Percentiles rank a stretch among this genome's conserved stretches.
These are phyloP conservation scores for Cynara cardunculus DNA, from an alignment of 129 eudicot genomes.

Conservation along the genomic window DNA sequence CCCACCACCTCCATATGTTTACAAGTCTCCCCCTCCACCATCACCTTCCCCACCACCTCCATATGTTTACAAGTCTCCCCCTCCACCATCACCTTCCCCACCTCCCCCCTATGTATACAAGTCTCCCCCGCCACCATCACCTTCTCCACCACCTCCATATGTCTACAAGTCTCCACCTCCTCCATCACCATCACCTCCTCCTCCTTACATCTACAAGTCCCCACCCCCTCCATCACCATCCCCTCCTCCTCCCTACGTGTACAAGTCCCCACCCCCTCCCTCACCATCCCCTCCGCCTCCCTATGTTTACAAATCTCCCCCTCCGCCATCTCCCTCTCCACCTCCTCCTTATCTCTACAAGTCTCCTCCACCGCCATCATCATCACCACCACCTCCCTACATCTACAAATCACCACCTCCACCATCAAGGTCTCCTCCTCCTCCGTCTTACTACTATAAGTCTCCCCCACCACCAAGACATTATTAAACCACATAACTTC, in stretches of 20 bases:
- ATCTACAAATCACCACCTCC: slow-evolving; percentile 12
- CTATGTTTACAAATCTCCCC: neutral
- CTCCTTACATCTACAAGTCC: neutral
- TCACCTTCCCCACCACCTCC: slow-evolving; percentile 3
- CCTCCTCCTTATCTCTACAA: neutral
- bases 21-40: slow-evolving; percentile 1
- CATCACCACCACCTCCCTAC: neutral
- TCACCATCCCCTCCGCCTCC: slow-evolving; percentile 12
- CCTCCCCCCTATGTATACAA: neutral
- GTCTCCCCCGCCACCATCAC: neutral
- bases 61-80: neutral
- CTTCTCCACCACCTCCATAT: neutral
- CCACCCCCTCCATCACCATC: slow-evolving; percentile 13
- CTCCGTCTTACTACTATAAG: slow-evolving; percentile 4
- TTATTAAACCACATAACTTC: slow-evolving; percentile 4
- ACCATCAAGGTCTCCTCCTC: slow-evolving; percentile 12
- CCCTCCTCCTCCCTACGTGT: neutral
- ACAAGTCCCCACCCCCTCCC: slow-evolving; percentile 21
- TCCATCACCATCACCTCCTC: slow-evolving; percentile 7
- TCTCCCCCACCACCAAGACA: slow-evolving; percentile 17
- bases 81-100: neutral
- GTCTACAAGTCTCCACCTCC: slow-evolving; percentile 23
- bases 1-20: neutral
- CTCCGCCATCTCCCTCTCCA: neutral
- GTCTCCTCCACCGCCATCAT: neutral